A percentile compares a stretch with the other conserved stretches of the same genome.
phyloP scores from a whole-genome alignment of 2,329 filamentous ascomycete genomes.

The Monilinia fructigena region DNA sequence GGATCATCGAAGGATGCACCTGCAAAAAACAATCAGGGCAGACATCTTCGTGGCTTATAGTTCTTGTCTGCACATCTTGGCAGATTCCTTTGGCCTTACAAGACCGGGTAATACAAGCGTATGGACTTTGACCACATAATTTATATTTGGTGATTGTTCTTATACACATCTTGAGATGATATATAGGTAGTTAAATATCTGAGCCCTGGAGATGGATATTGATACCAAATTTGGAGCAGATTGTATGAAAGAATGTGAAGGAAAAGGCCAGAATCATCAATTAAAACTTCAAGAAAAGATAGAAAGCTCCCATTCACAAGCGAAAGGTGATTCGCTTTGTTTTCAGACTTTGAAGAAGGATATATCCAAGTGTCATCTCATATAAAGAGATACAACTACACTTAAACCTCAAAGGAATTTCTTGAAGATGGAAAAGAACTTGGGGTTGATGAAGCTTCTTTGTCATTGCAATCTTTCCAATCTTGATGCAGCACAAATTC shows the following conservation, averaged over 20 bases:
- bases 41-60: neutral
- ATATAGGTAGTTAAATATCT: neutral
- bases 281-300: no score
- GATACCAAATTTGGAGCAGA: neutral
- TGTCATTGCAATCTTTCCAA: no score
- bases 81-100: neutral
- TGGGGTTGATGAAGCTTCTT: no score
- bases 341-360: no score
- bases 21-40: neutral
- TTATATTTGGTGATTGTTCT: neutral
- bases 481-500: no score
- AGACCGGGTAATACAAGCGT: neutral
- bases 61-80: neutral
- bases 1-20: neutral
- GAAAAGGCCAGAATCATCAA: neutral
- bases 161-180: neutral
- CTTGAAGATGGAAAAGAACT: no score
- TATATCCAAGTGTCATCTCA: no score
- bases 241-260: neutral
- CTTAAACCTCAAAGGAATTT: no score
- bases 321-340: no score
- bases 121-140: neutral
- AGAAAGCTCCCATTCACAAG: no score
- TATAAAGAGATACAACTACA: no score
- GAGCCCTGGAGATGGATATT: neutral